Percentiles rank a stretch among this genome's conserved stretches.
Conservation (phyloP, 495 filamentous ascomycete genomes). For the Parmelia sp. region DNA sequence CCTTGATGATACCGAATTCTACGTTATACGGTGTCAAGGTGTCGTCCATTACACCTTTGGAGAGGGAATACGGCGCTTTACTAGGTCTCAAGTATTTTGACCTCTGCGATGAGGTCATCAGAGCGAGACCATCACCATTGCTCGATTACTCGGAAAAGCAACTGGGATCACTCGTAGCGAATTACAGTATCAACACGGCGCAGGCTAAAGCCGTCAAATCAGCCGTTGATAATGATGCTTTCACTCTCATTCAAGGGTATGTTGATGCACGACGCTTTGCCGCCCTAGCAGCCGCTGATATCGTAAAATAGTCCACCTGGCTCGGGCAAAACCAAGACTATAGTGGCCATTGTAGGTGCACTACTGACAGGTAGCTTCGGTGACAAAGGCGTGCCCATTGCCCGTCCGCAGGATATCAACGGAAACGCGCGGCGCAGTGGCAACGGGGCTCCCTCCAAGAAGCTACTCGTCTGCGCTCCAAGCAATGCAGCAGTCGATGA, state of each 20-base stretch:
- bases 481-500: constrained; percentile 98
- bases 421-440: constrained; percentile 22
- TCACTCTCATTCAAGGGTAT: constrained; percentile 89
- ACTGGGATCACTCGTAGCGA: constrained; percentile 57
- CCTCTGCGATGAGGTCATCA: constrained; percentile 81
- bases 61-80: constrained; percentile 89
- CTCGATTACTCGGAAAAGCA: constrained; percentile 68
- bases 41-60: constrained; percentile 81
- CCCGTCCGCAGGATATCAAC: constrained; percentile 37
- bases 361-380: constrained; percentile 60
- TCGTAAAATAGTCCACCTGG: constrained; percentile 62
- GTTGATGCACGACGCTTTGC: constrained; percentile 17
- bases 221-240: constrained; percentile 88
- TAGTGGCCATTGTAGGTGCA: constrained; percentile 90
- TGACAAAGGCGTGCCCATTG: constrained; percentile 44
- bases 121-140: constrained; percentile 81
- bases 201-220: constrained; percentile 91
- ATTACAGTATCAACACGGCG: constrained; percentile 78
- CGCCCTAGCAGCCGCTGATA: constrained; percentile 1
- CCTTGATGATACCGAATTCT: constrained; percentile 48
- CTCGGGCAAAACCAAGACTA: constrained; percentile 97
- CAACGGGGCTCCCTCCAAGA: constrained; percentile 54
- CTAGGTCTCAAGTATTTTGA: constrained; percentile 91
- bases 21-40: constrained; percentile 73
- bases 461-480: constrained; percentile 89